Evolutionary conservation across 495 filamentous ascomycete species (phyloP).

Genomic region (Hypomontagnella submonticulosa): DNA sequence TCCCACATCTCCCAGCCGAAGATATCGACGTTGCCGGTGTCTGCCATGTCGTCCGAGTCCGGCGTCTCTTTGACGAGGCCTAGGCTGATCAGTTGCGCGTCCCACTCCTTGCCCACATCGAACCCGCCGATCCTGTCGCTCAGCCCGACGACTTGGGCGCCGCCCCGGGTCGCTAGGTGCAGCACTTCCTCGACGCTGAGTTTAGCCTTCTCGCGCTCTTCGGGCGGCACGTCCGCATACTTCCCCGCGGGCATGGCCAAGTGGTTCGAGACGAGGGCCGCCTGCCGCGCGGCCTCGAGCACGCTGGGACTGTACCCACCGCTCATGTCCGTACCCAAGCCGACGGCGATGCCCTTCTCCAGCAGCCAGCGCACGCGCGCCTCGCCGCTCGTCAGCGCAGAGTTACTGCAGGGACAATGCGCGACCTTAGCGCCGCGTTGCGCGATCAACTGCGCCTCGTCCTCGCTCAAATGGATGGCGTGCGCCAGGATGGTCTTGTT

Average conservation of each 20-base stretch:
- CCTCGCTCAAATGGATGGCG: conserved; percentile 75
- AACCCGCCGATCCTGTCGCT: conserved; percentile 76
- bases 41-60: conserved; percentile 42
- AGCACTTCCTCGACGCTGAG: conserved; percentile 87
- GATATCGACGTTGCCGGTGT: conserved; percentile 72
- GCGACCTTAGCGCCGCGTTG: conserved; percentile 70
- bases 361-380: conserved; percentile 77
- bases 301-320: conserved; percentile 86
- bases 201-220: conserved; percentile 58
- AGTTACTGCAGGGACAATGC: conserved; percentile 91
- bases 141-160: conserved; percentile 80
- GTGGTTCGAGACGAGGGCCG: conserved; percentile 76
- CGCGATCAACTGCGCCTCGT: conserved; percentile 72
- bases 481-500: conserved; percentile 86
- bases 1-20: conserved; percentile 88
- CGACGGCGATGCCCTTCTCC: conserved; percentile 78
- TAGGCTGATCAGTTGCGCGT: conserved; percentile 82
- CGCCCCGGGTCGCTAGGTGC: conserved; percentile 84
- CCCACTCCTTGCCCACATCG: conserved; percentile 88
- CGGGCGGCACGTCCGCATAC: conserved; percentile 32
- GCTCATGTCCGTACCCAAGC: conserved; percentile 88
- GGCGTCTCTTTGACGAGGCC: conserved; percentile 53
- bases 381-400: conserved; percentile 77
- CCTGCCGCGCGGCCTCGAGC: conserved; percentile 81
- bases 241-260: conserved; percentile 63